Base-by-base conservation (phyloP, 371 early-diverging fungal species). In the Fennellomyces sp. region DNA sequence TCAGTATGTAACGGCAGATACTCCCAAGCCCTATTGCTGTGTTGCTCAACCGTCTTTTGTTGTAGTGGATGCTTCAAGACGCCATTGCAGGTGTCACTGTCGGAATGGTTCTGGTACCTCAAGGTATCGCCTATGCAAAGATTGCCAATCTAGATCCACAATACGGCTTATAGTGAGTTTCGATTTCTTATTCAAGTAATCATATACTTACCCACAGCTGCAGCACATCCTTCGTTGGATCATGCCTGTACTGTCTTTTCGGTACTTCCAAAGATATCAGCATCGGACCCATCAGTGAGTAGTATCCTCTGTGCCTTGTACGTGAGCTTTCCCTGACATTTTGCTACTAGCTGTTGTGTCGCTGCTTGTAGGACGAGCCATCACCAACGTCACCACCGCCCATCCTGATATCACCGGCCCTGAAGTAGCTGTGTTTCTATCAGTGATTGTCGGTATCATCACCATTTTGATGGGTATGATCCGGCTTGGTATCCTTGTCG, bases 11-110 rank as follows among this genome's bases (percentile, higher is more conserved):
- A 27, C n/a, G n/a, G n/a, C n/a, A n/a, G n/a, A n/a, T n/a, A n/a
- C n/a, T n/a, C n/a, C n/a, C n/a, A n/a, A n/a, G n/a, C n/a, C n/a
- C n/a, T n/a, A n/a, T n/a, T n/a, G n/a, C n/a, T n/a, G n/a, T n/a
- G n/a, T n/a, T n/a, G n/a, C n/a, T n/a, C n/a, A n/a, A n/a, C n/a
- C n/a, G n/a, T n/a, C n/a, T n/a, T n/a, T n/a, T n/a, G n/a, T n/a
- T n/a, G n/a, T 52, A 78, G 45, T 95, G 96, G 96, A 75, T 94
- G 13, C 13, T 85, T 12, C 88, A 91, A 42, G 96, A 97, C 63
- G 36, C 87, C 5, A 82, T 97, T 56, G 94, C 96, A 5, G 97
- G 95, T 19, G 39, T 91, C 25, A 95, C 96, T 2, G 91, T 95
- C 26, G 94, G 92, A 4, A 77, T 91, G 29, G 81, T 96, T 10